Conservation (phyloP, 2,329 filamentous ascomycete species). For the Pseudogymnoascus pannorum region DNA sequence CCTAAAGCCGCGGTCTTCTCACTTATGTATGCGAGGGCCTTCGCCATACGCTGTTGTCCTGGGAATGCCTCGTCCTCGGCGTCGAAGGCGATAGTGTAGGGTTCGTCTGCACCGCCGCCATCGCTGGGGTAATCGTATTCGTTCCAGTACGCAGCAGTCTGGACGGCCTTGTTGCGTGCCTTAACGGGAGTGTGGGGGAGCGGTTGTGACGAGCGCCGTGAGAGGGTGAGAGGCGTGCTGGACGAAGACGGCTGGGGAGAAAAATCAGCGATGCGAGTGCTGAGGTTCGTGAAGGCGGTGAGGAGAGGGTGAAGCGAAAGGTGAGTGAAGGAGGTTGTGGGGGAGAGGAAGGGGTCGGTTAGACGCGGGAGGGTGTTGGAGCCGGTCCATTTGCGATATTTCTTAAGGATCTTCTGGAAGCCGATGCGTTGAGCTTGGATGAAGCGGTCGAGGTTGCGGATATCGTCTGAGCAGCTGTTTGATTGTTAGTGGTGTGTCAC, state of each 20-base stretch:
- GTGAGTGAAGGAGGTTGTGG: constrained; percentile 64
- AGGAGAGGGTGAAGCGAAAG: constrained; percentile 53
- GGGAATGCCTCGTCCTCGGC: constrained; percentile 54
- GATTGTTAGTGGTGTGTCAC: background rate
- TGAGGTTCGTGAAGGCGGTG: constrained; percentile 43
- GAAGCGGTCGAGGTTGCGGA: constrained; percentile 63
- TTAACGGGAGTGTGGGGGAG: constrained; percentile 16
- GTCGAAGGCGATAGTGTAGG: constrained; percentile 68
- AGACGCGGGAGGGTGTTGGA: constrained; percentile 61
- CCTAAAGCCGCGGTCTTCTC: background rate
- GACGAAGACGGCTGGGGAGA: constrained; percentile 35
- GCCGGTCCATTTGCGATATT: constrained; percentile 83
- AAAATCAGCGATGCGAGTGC: constrained; percentile 39
- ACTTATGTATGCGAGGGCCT: background rate
- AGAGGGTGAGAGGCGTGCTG: constrained; percentile 33
- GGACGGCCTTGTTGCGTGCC: constrained; percentile 7
- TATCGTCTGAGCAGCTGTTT: constrained; percentile 58
- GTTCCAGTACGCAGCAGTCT: constrained; percentile 59
- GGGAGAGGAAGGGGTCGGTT: constrained; percentile 55
- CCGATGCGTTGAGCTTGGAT: constrained; percentile 66
- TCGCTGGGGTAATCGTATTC: constrained; percentile 82
- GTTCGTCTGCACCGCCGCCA: constrained; percentile 45
- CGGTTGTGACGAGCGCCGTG: constrained; percentile 21
- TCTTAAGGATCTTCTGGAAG: constrained; percentile 78
- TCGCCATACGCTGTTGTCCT: background rate